Conservation (phyloP, 202 grass and related monocot genomes). For the Alloteropsis angusta region DNA sequence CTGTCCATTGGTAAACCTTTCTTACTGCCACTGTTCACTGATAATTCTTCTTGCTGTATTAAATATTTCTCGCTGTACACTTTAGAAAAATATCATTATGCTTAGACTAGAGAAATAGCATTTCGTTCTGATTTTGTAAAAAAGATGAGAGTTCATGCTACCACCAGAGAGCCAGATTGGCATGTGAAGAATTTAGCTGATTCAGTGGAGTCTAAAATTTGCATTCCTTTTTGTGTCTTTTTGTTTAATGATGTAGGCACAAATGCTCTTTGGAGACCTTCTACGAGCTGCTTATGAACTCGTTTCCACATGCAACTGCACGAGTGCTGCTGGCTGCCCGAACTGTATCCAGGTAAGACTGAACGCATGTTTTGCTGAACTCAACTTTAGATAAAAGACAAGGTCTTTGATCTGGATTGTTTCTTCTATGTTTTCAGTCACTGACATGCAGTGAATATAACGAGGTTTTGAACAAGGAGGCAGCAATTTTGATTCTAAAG, state of each 20-base stretch:
- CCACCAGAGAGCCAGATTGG: not conserved
- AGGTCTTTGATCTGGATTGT: not conserved
- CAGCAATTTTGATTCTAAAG: conserved; percentile 64
- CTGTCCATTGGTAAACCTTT: not conserved
- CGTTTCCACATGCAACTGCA: conserved; percentile 57
- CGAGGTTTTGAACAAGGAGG: conserved; percentile 72
- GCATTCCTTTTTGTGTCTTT: not conserved
- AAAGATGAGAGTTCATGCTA: not conserved
- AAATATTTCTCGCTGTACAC: not conserved
- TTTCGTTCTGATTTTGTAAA: not conserved
- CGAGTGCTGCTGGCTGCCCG: conserved; percentile 52
- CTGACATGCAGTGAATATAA: conserved; percentile 83
- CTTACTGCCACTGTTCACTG: not conserved
- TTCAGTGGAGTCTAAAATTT: not conserved
- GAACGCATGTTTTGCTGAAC: not conserved
- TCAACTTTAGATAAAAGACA: not conserved
- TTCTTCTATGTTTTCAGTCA: conserved; percentile 24
- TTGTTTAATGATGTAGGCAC: conserved; percentile 37
- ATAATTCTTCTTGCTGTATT: not conserved
- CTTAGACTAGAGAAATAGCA: not conserved
- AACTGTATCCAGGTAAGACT: conserved; percentile 63
- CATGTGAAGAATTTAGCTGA: conserved; percentile 2
- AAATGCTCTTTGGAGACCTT: conserved; percentile 59
- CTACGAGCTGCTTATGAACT: conserved; percentile 59
- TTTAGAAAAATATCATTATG: not conserved